Evolutionary conservation across 345 rosid genomes (phyloP).

Genomic region (Gossypium turneri): DNA sequence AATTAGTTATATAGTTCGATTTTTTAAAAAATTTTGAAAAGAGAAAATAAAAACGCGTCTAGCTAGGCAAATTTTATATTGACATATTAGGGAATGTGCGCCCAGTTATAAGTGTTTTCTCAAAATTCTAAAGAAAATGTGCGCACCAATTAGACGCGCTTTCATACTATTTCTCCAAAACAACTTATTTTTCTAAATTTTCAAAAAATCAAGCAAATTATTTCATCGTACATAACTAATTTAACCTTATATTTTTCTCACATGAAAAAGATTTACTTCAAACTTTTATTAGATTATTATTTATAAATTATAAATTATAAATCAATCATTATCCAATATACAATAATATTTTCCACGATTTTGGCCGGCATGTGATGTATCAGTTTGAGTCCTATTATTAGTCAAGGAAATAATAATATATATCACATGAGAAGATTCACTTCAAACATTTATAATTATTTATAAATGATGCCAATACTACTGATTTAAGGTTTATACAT

Average conservation of each 20-base stretch:
- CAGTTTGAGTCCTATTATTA: not conserved
- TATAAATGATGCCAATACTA: not conserved
- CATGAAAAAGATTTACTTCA: not conserved
- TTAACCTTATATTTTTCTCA: not conserved
- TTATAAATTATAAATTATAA: too few species aligned
- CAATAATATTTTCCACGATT: not conserved
- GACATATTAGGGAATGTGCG: too few species aligned
- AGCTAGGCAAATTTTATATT: rapidly evolving
- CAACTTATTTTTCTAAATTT: too few species aligned
- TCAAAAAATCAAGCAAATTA: too few species aligned
- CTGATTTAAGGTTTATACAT: not conserved
- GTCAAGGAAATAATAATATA: not conserved
- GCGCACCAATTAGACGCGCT: too few species aligned
- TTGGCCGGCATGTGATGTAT: not conserved
- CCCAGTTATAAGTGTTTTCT: too few species aligned
- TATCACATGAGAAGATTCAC: not conserved
- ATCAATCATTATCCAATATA: not conserved
- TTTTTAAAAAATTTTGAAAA: too few species aligned
- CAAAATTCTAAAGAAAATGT: too few species aligned
- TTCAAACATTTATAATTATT: not conserved
- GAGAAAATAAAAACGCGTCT: too few species aligned
- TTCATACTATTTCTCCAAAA: too few species aligned
- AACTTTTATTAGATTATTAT: not conserved
- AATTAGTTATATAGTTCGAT: too few species aligned
- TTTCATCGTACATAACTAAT: too few species aligned